Base-by-base conservation (phyloP, 192 early-diverging fungal genomes). In the Nowakowskiella sp. region DNA sequence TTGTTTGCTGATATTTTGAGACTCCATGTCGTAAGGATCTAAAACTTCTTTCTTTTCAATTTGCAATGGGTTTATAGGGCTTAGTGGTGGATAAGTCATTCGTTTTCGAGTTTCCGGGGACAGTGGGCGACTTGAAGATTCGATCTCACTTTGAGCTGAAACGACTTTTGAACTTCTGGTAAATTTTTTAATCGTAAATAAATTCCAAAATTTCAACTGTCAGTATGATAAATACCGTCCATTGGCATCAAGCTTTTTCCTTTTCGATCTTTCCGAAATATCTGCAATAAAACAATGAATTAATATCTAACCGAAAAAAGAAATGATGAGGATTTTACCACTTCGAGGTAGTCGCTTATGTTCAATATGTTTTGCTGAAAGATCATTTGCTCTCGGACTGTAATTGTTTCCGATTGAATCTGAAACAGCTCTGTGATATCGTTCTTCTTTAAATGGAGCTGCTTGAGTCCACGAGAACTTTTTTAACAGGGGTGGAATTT, bases 341-440 rank as follows among this genome's bases (percentile, higher is more conserved):
- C 13, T 13, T 13, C n/a, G 10, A 19, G 10, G 34, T 27, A 13
- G 13, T 47, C 47, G 13, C 39, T 47, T 47, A 28, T 62, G 57
- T 24, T 52, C 39, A 24, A 77, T 53, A 9, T 67, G 56, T 36
- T 71, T 73, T 28, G 61, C 58, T 54, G 46, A 68, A 54, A 77
- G 43, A 33, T 73, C 64, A 10, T 57, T 61, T 2, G 77, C 77
- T 8, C 47, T 6, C 5, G 78, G 78, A 32, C 57, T 67, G 52
- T 72, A 82, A 58, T 80, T 80, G 54, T 82, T 81, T 7, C 72
- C 80, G 45, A 82, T 82, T n/a, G 78, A 72, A 53, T 82, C 78
- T 2, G 78, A 81, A 4, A 78, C 61, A 29, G 39, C 33, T 31
- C 80, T 51, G 44, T 65, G 47, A 46, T 69, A 62, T 6, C 60